A percentile compares a stretch with the other conserved stretches of the same genome.
Conservation (phyloP, 306 rosid species). For the Hippophae tibetana region DNA sequence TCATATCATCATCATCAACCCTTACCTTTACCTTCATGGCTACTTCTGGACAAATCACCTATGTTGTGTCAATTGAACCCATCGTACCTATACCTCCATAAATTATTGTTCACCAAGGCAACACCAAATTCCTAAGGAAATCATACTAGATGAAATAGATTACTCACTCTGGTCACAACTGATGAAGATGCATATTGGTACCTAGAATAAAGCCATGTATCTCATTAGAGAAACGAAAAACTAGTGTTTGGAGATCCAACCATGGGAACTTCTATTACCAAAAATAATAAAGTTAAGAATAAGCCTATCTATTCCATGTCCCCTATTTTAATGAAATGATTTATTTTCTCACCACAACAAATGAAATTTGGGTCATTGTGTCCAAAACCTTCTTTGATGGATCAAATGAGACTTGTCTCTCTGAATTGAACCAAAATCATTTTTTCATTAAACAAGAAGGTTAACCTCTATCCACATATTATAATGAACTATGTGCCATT, state of each 20-base stretch:
- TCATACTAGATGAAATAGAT: neutral
- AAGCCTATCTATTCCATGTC: neutral
- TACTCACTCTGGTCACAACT: neutral
- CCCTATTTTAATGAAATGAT: neutral
- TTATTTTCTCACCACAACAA: neutral
- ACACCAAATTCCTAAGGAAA: neutral
- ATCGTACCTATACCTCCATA: neutral
- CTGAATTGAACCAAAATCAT: too few relatives aligned
- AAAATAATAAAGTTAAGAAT: neutral
- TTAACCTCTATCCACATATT: neutral
- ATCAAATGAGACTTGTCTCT: too few relatives aligned
- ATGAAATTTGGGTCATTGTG: neutral
- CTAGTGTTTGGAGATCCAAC: neutral
- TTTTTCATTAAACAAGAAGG: too few relatives aligned
- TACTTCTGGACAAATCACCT: too few relatives aligned
- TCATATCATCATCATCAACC: too few relatives aligned
- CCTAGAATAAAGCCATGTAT: neutral
- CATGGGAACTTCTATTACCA: neutral
- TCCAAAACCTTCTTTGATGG: too few relatives aligned
- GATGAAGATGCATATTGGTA: neutral
- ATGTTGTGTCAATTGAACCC: too few relatives aligned
- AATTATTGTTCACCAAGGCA: neutral
- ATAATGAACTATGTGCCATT: slow-evolving; percentile 2
- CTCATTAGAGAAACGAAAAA: neutral
- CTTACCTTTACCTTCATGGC: too few relatives aligned